Evolutionary conservation across 805 yeast species (phyloP), one percentile per base, ranked within the genome.

Genomic region (Pichia scutulata): DNA sequence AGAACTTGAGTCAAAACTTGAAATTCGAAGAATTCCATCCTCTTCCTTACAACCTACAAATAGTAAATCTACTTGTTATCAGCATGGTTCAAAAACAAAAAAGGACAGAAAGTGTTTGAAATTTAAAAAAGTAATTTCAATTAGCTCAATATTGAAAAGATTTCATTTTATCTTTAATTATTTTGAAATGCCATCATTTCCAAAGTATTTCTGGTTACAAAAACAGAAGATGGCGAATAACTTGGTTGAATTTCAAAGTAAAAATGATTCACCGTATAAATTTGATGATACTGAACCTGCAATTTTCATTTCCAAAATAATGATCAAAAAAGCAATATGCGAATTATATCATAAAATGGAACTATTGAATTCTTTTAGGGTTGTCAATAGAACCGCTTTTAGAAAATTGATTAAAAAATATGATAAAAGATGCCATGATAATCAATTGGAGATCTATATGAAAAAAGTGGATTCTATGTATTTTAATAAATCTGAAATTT

Each of bases 401-500:
- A 77, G 96, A 48, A 93, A 93, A 60, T 82, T 93, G 57, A 73
- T 89, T 48, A 93, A 93, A 61, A 93, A 93, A 65, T 90, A 80
- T 63, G 99, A 93, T 67, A 93, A 93, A 61, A 74, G 82, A 5
- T 73, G 81, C 5, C 62, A 70, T 13, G 70, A 78, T 4, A 57
- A 70, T 1, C 56, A 73, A 4, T 70, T 78, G 13, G 63, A 70
- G 0, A 54, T 62, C 2, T 87, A 80, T 61, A 72, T 82, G 78
- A 72, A 70, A 18, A 78, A 76, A 48, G 76, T 86, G 7, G 80
- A 81, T 53, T 54, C 62, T 3, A 65, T 80, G 21, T 73, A 80
- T 55, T 82, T 85, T 60, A 74, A 76, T 33, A 72, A 80, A 4
- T 80, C 86, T 55, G 85, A 80, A 47, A 72, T 77, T 12, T 60